Evolutionary conservation across 768 basidiomycete species (phyloP), one percentile per base, ranked within the genome.

Genomic region (Cystobasidium onofrii): DNA sequence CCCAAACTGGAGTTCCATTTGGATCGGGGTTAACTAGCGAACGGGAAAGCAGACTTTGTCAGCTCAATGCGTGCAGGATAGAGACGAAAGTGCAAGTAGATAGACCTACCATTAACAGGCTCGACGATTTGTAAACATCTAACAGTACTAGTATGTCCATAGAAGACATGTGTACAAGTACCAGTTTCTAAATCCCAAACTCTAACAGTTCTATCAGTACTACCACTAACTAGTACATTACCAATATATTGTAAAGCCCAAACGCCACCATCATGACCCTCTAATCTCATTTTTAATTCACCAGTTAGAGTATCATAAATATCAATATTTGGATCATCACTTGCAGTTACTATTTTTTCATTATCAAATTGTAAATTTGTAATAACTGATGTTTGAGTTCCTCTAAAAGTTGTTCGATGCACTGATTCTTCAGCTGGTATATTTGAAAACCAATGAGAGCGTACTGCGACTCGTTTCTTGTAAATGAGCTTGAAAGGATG

Each of bases 321-420:
- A 79, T 94, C 91, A 79, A 98, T 96, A 1, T 92, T 90, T 78
- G 97, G 92, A 81, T 97, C 94, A 81, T 99, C 95, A 0, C 92
- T 95, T 13, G 95, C 94, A 13, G 91, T 93, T 78, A 99, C 92
- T 82, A 99, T 92, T 75, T 94, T 91, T 34, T 90, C 90, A 74
- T 88, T 87, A 63, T 95, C 96, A 83, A 99, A 91, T 78, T 97
- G 86, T 57, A 97, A 87, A 81, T 93, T 96, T 50, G 95, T 99
- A 80, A 99, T 92, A 75, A 97, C 95, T 75, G 81, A 80, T 17
- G 80, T 80, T 0, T 92, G 91, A 77, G 93, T 90, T 13, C 93
- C 93, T 0, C 89, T 85, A 83, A 98, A 95, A 2, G 88, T 88
- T 64, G 88, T 83, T 73, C 90, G 89, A 76, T 87, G 89, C 17